Evolutionary conservation across 805 yeast genomes (phyloP).

Genomic region (Starmerella gropengiesseri): DNA sequence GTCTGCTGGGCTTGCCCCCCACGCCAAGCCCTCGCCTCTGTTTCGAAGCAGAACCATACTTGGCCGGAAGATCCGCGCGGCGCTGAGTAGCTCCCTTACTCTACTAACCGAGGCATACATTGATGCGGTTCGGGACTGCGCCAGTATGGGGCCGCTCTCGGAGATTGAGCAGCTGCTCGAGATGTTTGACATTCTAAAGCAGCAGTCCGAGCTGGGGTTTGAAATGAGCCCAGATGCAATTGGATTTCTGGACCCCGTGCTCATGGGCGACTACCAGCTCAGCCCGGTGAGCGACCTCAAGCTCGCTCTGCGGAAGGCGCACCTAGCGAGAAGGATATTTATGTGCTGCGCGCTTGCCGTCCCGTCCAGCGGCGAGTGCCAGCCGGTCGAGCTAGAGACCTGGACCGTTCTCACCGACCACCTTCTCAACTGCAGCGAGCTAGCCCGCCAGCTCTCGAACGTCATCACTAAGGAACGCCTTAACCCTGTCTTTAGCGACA

Average conservation of each 20-base stretch:
- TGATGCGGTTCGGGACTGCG: conserved; percentile 25
- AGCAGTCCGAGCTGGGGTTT: conserved; percentile 27
- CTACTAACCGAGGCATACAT: conserved; percentile 29
- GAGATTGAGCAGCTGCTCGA: conserved; percentile 35
- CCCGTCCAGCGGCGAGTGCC: conserved; percentile 21
- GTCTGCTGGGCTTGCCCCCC: conserved; percentile 20
- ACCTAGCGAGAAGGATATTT: conserved; percentile 34
- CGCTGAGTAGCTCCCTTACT: conserved; percentile 25
- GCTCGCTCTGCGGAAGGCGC: conserved; percentile 30
- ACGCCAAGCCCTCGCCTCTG: not conserved
- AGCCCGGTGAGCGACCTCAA: conserved; percentile 22
- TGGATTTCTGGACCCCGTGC: conserved; percentile 10
- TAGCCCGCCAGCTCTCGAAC: conserved; percentile 16
- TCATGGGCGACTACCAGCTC: not conserved
- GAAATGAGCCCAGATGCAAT: conserved; percentile 15
- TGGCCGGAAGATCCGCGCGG: conserved; percentile 29
- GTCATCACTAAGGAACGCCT: conserved; percentile 21
- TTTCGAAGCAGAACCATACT: conserved; percentile 1
- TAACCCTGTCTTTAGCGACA: not conserved
- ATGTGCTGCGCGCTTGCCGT: conserved; percentile 37
- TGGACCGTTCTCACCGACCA: conserved; percentile 26
- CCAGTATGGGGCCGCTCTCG: conserved; percentile 26
- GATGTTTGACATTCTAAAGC: conserved; percentile 33
- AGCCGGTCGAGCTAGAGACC: conserved; percentile 20
- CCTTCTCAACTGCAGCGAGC: conserved; percentile 8